Percentiles rank a stretch among this genome's conserved stretches.
Evolutionary conservation across 345 rosid genomes (phyloP).

Genomic region (Psidium friedrichsthalianum): DNA sequence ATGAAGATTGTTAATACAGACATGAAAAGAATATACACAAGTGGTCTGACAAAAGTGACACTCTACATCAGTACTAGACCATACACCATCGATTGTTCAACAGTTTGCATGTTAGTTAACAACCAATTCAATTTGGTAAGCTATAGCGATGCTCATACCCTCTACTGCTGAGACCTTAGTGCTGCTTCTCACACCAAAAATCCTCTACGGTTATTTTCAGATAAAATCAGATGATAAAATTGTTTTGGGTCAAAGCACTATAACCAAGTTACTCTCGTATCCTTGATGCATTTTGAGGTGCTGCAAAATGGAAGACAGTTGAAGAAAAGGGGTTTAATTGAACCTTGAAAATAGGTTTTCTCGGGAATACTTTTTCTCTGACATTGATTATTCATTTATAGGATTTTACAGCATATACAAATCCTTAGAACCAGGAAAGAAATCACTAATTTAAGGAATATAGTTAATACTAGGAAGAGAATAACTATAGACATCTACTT

Average conservation of each 20-base stretch:
- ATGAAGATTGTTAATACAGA: neutral
- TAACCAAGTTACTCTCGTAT: neutral
- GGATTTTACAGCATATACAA: too few relatives aligned
- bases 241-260: neutral
- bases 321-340: too few relatives aligned
- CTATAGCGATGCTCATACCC: neutral
- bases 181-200: neutral
- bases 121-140: neutral
- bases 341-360: too few relatives aligned
- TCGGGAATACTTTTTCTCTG: too few relatives aligned
- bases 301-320: too few relatives aligned
- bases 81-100: neutral
- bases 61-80: neutral
- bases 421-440: too few relatives aligned
- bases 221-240: neutral
- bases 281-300: neutral
- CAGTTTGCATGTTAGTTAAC: neutral
- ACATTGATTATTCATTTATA: too few relatives aligned
- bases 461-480: too few relatives aligned
- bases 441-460: too few relatives aligned
- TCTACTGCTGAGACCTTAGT: neutral
- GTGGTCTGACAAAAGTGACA: neutral
- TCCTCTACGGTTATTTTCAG: neutral
- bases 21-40: neutral
- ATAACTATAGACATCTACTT: too few relatives aligned